Conservation (phyloP, 2,329 filamentous ascomycete genomes). For the Colletotrichum echinochloae region DNA sequence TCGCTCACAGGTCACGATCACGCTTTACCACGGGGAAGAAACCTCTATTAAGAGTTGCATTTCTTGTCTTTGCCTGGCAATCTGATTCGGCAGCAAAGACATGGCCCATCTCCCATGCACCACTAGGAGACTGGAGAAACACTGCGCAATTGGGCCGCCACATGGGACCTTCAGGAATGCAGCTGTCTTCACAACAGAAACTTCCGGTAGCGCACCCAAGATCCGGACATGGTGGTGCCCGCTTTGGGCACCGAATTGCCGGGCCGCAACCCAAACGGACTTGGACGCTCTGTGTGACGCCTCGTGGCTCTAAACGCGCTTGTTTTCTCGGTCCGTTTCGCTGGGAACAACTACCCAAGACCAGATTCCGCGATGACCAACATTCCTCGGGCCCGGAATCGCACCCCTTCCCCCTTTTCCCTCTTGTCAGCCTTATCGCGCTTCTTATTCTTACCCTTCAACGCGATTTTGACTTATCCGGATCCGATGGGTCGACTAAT, state of each 20-base stretch:
- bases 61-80: neutral
- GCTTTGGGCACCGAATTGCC: neutral
- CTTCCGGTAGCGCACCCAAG: neutral
- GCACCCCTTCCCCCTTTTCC: neutral
- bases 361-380: neutral
- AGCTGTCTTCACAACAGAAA: neutral
- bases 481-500: neutral
- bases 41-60: neutral
- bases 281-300: neutral
- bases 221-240: neutral
- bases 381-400: neutral
- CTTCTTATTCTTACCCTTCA: constrained; percentile 12
- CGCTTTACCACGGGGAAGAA: neutral
- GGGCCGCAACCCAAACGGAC: neutral
- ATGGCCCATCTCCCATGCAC: neutral
- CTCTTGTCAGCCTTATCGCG: neutral
- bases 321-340: neutral
- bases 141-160: constrained; percentile 1
- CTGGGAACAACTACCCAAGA: neutral
- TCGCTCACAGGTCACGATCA: neutral
- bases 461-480: neutral
- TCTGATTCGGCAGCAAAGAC: neutral
- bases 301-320: neutral
- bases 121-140: neutral
- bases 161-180: neutral